Conservation (phyloP, 257 asterid species). For the Ophiorrhiza pumila region DNA sequence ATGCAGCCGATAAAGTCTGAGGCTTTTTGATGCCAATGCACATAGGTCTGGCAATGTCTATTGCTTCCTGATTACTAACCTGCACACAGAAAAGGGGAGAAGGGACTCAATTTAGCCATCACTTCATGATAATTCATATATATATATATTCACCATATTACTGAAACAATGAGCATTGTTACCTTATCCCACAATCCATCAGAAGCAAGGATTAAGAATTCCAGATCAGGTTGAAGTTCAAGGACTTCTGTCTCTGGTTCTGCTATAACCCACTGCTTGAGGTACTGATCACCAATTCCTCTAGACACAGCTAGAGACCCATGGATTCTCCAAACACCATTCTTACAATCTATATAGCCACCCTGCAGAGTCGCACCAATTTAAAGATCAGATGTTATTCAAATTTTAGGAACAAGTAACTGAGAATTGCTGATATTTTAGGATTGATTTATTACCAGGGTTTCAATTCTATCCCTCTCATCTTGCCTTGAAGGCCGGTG, state of each 20-base stretch:
- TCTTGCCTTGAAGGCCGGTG: slow-evolving; percentile 75
- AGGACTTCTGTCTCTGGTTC: slow-evolving; percentile 70
- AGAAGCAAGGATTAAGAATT: slow-evolving; percentile 82
- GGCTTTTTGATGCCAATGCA: slow-evolving; percentile 40
- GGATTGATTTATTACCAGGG: slow-evolving; percentile 43
- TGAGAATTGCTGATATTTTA: too few species aligned
- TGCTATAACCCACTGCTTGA: slow-evolving; percentile 76
- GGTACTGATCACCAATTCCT: slow-evolving; percentile 76
- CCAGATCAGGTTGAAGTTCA: slow-evolving; percentile 49
- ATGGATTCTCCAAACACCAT: slow-evolving; percentile 72
- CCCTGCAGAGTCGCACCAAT: slow-evolving; percentile 40
- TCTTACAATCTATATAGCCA: slow-evolving; percentile 68
- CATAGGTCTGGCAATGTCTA: slow-evolving; percentile 51
- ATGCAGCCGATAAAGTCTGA: slow-evolving; percentile 46
- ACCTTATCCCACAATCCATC: slow-evolving; percentile 98
- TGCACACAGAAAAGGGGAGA: slow-evolving; percentile 16
- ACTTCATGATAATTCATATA: not conserved
- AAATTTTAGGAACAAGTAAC: not conserved
- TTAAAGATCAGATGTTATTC: slow-evolving; percentile 18
- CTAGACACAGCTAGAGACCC: slow-evolving; percentile 90
- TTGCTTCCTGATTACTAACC: slow-evolving; percentile 86
- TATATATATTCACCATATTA: not conserved
- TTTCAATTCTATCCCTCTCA: slow-evolving; percentile 62
- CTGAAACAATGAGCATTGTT: not conserved
- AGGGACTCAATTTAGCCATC: not conserved